Evolutionary conservation across 495 filamentous ascomycete genomes (phyloP).

Genomic region (Penicillium riverlandense): DNA sequence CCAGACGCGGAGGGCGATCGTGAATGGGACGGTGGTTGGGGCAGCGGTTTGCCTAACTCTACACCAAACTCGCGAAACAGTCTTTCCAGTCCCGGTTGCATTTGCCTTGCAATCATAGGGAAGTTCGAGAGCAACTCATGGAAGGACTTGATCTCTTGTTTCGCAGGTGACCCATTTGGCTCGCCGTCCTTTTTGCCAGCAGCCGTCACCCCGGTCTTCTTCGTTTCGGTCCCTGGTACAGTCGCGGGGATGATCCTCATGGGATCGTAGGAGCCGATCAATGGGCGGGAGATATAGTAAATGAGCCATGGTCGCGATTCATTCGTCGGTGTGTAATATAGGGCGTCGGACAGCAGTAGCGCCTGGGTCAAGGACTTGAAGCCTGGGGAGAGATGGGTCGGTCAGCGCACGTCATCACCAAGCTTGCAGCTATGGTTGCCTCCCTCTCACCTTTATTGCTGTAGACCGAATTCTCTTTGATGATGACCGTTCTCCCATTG

Average conservation of each 20-base stretch:
- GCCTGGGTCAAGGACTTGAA: constrained; percentile 89
- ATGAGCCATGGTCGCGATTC: constrained; percentile 90
- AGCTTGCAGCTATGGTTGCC: not conserved
- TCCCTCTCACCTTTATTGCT: constrained; percentile 78
- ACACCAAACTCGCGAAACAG: constrained; percentile 84
- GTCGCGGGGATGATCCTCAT: constrained; percentile 57
- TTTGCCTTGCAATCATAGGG: constrained; percentile 93
- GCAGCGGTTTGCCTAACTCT: constrained; percentile 77
- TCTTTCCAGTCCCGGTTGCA: constrained; percentile 87
- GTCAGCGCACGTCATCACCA: constrained; percentile 8
- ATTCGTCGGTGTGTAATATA: constrained; percentile 80
- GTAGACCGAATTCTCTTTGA: constrained; percentile 90
- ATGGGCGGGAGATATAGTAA: constrained; percentile 91
- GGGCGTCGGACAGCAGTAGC: constrained; percentile 73
- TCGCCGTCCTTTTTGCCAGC: constrained; percentile 27
- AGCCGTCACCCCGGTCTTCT: constrained; percentile 11
- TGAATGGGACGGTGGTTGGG: constrained; percentile 71
- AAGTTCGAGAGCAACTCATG: constrained; percentile 87
- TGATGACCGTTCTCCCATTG: constrained; percentile 87
- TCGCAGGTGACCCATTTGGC: constrained; percentile 44
- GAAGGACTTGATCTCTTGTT: constrained; percentile 88
- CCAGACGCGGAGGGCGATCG: constrained; percentile 36
- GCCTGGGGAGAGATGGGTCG: constrained; percentile 40
- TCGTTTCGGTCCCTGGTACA: constrained; percentile 36
- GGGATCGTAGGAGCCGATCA: constrained; percentile 77